Percentiles rank a stretch among this genome's conserved stretches.
Conservation (phyloP, 2,329 filamentous ascomycete species). For the Arthrinium phaeospermum region DNA sequence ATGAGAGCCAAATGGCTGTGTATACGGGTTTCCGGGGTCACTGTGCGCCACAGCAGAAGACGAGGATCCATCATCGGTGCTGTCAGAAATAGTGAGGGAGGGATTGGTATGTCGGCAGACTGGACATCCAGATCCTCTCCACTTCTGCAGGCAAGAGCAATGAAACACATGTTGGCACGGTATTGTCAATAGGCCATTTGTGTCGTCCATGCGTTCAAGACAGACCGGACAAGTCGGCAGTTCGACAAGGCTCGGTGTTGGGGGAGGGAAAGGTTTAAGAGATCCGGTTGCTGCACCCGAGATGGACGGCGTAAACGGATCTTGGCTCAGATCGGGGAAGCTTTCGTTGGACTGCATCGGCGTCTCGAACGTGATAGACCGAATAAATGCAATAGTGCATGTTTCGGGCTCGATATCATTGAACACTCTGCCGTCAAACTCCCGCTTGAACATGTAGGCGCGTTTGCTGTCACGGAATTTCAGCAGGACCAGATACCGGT, state of each 20-base stretch:
- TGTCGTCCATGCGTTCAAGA: slow-evolving; percentile 97
- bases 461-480: slow-evolving; percentile 81
- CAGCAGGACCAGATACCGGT: slow-evolving; percentile 93
- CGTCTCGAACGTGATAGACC: slow-evolving; percentile 83
- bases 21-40: slow-evolving; percentile 55
- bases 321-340: slow-evolving; percentile 66
- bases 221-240: slow-evolving; percentile 96
- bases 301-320: slow-evolving; percentile 64
- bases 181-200: slow-evolving; percentile 91
- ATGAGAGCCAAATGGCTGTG: slow-evolving; percentile 62
- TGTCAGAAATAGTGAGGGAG: slow-evolving; percentile 29
- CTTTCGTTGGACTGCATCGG: slow-evolving; percentile 54
- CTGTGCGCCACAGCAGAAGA: slow-evolving; percentile 36
- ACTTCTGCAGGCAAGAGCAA: slow-evolving; percentile 93
- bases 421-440: slow-evolving; percentile 93
- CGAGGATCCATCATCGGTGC: slow-evolving; percentile 27
- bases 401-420: slow-evolving; percentile 94
- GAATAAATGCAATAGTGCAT: slow-evolving; percentile 94
- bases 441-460: slow-evolving; percentile 79
- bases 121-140: slow-evolving; percentile 92
- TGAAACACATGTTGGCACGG: slow-evolving; percentile 98
- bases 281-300: slow-evolving; percentile 45
- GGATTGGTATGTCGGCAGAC: slow-evolving; percentile 86
- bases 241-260: slow-evolving; percentile 85
- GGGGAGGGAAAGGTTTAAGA: slow-evolving; percentile 65